Evolutionary conservation across 805 yeast genomes (phyloP).

Genomic region (Schwanniomyces sp.): DNA sequence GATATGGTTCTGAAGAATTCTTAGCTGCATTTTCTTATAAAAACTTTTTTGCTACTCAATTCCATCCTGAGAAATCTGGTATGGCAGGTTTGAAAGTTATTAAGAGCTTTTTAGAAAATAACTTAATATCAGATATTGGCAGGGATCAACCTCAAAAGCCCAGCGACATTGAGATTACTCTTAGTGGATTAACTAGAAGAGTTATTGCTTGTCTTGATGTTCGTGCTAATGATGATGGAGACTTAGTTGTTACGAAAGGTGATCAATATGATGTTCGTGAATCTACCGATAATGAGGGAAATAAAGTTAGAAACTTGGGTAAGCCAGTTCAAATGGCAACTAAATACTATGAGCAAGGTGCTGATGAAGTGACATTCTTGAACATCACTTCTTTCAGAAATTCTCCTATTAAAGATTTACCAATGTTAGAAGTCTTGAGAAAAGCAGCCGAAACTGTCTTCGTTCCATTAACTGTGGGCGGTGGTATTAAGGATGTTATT

Average conservation of each 20-base stretch:
- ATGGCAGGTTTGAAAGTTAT: constrained; percentile 80
- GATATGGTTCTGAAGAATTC: constrained; percentile 76
- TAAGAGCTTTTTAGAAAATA: constrained; percentile 62
- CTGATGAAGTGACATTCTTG: constrained; percentile 93
- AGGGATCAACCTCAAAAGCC: constrained; percentile 17
- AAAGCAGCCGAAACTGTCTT: constrained; percentile 85
- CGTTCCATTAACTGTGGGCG: constrained; percentile 98
- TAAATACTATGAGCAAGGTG: constrained; percentile 88
- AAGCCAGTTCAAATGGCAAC: constrained; percentile 95
- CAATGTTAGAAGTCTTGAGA: constrained; percentile 89
- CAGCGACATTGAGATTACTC: constrained; percentile 27
- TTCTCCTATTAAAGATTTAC: constrained; percentile 89
- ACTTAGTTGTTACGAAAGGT: constrained; percentile 96
- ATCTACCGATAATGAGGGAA: constrained; percentile 28
- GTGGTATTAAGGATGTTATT: constrained; percentile 88
- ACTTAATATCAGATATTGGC: constrained; percentile 24
- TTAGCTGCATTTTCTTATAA: constrained; percentile 77
- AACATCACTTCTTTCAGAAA: constrained; percentile 95
- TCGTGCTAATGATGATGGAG: constrained; percentile 92
- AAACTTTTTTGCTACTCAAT: constrained; percentile 92
- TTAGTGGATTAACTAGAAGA: constrained; percentile 80
- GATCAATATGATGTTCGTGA: constrained; percentile 98
- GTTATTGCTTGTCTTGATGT: constrained; percentile 96
- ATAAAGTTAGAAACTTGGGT: constrained; percentile 85
- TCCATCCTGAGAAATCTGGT: constrained; percentile 99